Conservation (phyloP, 495 filamentous ascomycete genomes). For the Penicillium pancosmium region DNA sequence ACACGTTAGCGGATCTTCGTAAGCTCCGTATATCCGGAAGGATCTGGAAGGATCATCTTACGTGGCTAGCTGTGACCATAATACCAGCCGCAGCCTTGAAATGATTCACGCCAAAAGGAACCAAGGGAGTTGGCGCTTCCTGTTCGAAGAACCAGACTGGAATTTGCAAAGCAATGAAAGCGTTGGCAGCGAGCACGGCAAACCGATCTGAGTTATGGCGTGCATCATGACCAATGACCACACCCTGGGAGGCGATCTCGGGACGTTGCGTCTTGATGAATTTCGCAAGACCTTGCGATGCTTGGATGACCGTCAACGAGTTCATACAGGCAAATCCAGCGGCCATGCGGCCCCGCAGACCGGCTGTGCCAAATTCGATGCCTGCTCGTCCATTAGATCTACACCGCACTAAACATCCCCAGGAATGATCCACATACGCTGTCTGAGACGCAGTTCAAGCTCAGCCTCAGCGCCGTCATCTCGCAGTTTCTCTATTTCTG, state of each 20-base stretch:
- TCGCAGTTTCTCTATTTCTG: conserved; percentile 61
- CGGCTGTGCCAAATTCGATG: conserved; percentile 72
- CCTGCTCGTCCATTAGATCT: conserved; percentile 35
- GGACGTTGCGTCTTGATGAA: conserved; percentile 54
- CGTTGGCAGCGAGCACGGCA: conserved; percentile 64
- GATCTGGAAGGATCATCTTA: conserved; percentile 24
- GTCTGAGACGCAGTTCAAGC: conserved; percentile 58
- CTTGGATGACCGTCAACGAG: conserved; percentile 69
- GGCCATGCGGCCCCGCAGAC: conserved; percentile 69
- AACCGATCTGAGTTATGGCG: conserved; percentile 68
- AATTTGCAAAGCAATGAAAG: conserved; percentile 63
- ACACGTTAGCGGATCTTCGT: conserved; percentile 22
- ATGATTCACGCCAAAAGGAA: conserved; percentile 65
- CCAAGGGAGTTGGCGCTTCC: conserved; percentile 64
- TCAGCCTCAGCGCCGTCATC: conserved; percentile 50
- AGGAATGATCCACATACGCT: conserved; percentile 40
- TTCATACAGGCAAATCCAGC: conserved; percentile 75
- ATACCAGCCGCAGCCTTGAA: conserved; percentile 64
- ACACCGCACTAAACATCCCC: not conserved
- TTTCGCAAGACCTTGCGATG: conserved; percentile 69
- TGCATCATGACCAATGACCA: conserved; percentile 71
- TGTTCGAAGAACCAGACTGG: conserved; percentile 62
- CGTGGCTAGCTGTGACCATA: conserved; percentile 74
- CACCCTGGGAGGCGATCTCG: conserved; percentile 44
- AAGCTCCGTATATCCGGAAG: not conserved